A percentile compares a stretch with the other conserved stretches of the same genome.
Evolutionary conservation across 805 yeast species (phyloP).

Genomic region (Ogataea parapolymorpha): DNA sequence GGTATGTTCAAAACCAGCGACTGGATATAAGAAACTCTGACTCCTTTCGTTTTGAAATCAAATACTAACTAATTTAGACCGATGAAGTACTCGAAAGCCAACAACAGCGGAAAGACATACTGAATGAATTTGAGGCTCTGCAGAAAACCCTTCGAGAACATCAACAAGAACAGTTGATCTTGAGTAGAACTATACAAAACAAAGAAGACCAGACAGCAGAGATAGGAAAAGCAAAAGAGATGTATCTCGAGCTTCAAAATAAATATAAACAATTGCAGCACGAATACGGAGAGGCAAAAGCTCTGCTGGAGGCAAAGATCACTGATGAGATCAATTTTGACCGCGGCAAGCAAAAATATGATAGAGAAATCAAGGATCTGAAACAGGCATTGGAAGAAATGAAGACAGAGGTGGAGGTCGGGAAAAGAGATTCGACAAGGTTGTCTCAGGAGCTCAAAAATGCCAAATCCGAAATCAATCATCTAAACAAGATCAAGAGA

Average conservation of each 20-base stretch:
- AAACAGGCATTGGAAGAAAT: slow-evolving; percentile 30
- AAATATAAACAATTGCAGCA: slow-evolving; percentile 41
- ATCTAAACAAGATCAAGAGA: slow-evolving; percentile 29
- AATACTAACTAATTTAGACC: not conserved
- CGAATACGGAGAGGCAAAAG: slow-evolving; percentile 42
- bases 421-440: slow-evolving; percentile 23
- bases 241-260: slow-evolving; percentile 18
- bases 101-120: not conserved
- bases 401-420: slow-evolving; percentile 29
- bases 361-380: slow-evolving; percentile 37
- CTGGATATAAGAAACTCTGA: not conserved
- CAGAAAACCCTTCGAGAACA: not conserved
- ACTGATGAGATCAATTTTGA: slow-evolving; percentile 42
- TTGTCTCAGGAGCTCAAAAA: slow-evolving; percentile 27
- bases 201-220: not conserved
- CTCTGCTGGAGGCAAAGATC: slow-evolving; percentile 39
- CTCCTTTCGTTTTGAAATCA: not conserved
- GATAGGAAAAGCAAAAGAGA: not conserved
- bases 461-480: slow-evolving; percentile 35
- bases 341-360: slow-evolving; percentile 43
- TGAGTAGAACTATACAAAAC: not conserved
- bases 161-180: not conserved
- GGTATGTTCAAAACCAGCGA: slow-evolving; percentile 21
- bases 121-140: not conserved
- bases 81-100: not conserved